phyloP scores from a whole-genome alignment of 805 yeast genomes.

The Kregervanrija delftensis region DNA sequence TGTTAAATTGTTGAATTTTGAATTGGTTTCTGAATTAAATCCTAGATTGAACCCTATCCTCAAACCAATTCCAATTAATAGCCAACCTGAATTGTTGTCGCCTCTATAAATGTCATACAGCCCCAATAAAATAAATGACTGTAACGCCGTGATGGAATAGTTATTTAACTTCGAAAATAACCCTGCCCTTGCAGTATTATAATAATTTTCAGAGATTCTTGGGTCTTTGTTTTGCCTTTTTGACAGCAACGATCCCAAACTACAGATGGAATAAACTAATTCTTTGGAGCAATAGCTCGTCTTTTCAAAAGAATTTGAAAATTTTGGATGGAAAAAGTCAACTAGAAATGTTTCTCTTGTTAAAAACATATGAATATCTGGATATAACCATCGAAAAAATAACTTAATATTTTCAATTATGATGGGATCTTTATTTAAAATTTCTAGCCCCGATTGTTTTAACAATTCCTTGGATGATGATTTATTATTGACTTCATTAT shows the following conservation, averaged over 20 bases:
- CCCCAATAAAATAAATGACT: conserved; percentile 51
- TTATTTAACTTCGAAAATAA: conserved; percentile 36
- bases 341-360: conserved; percentile 55
- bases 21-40: conserved; percentile 41
- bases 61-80: conserved; percentile 54
- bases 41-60: conserved; percentile 63
- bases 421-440: conserved; percentile 26
- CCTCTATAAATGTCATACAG: conserved; percentile 59
- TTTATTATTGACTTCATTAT: conserved; percentile 4
- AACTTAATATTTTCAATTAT: conserved; percentile 14
- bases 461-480: not conserved
- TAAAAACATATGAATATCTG: conserved; percentile 56
- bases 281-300: conserved; percentile 47
- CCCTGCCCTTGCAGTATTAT: conserved; percentile 38
- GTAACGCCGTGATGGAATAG: conserved; percentile 48
- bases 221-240: conserved; percentile 29
- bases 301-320: conserved; percentile 17
- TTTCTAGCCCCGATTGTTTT: conserved; percentile 12
- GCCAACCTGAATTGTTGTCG: conserved; percentile 53
- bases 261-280: conserved; percentile 49
- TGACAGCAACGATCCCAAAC: conserved; percentile 49
- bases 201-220: conserved; percentile 35
- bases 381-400: conserved; percentile 59
- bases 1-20: conserved; percentile 39
- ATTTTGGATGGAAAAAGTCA: conserved; percentile 53